Evolutionary conservation across 192 early-diverging fungal species (phyloP).

Genomic region (Podila horticola): DNA sequence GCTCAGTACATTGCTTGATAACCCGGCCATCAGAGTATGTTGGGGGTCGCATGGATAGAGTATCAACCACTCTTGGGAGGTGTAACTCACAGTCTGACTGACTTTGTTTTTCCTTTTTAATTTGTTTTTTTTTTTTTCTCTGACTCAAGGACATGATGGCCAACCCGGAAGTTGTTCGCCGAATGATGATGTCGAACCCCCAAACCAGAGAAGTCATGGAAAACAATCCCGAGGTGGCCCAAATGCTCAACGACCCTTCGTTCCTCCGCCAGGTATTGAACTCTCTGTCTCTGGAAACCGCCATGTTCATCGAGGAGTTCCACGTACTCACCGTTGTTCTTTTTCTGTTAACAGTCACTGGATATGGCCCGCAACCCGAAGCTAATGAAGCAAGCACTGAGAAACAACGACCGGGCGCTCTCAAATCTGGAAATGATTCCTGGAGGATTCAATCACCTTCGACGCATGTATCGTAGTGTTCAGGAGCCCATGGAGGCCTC

Average conservation of each 20-base stretch:
- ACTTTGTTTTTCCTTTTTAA: background rate
- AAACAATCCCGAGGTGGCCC: constrained; percentile 70
- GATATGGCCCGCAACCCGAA: constrained; percentile 67
- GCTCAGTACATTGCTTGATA: constrained; percentile 50
- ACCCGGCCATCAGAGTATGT: constrained; percentile 54
- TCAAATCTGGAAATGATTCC: constrained; percentile 73
- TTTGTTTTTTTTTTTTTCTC: constrained; percentile 3
- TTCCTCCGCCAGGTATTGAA: constrained; percentile 64
- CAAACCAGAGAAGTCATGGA: constrained; percentile 68
- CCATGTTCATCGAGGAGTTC: background rate
- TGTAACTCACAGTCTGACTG: no score
- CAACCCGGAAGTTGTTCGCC: constrained; percentile 64
- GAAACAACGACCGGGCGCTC: constrained; percentile 74
- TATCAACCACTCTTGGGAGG: background rate
- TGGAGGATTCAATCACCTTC: constrained; percentile 72
- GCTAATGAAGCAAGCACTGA: constrained; percentile 67
- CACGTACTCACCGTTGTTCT: background rate
- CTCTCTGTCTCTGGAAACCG: background rate
- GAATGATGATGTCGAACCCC: constrained; percentile 71
- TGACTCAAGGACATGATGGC: constrained; percentile 51
- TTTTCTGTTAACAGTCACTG: constrained; percentile 35
- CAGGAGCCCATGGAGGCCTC: constrained; percentile 69
- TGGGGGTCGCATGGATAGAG: background rate
- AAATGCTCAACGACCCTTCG: constrained; percentile 68
- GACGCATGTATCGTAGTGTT: constrained; percentile 64